Evolutionary conservation across 1,139 yeast species (phyloP), one percentile per base, ranked within the genome.

Genomic region (Taiozyma onychis): DNA sequence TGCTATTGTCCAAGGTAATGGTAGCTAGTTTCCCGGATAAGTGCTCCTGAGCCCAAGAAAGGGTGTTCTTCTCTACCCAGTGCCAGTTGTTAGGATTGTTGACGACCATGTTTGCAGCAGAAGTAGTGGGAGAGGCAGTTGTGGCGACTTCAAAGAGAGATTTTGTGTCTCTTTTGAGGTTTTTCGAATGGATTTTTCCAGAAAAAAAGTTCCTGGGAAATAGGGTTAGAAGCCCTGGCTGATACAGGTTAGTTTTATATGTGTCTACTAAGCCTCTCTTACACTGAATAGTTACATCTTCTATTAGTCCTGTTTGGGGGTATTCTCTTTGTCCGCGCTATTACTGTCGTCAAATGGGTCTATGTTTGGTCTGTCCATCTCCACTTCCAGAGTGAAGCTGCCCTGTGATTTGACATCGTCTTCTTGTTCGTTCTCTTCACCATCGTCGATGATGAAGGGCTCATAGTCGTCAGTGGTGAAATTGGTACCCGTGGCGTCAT

Each of bases 1-100:
- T 67, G 11, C 71, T 77, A 42, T 67, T 61, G 39, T 70, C 72
- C 39, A 67, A 62, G 28, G 66, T 54, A 37, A 78, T 67, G 49
- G 71, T 63, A 11, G 70, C 58, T 42, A 85, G 68, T 30, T 75
- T 70, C 35, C 70, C 66, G 41, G 74, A 68, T 54, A 86, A 73
- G 63, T 85, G 85, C 13, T 70, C 69, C 61, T 80, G 80, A 22
- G 88, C 77, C 93, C 93, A 86, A 50, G 88, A 83, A 49, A 85
- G 74, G 59, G 91, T 85, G 71, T 85, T 85, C 64, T 81, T 85
- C 63, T 85, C 89, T 43, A 86, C 83, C 93, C 95, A 86, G 72
- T 86, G 93, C 95, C 93, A 86, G 78, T 86, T 86, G 68, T 86
- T 85, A 44, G 95, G 95, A 72, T 86, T 86, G 66, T 85, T 85